Percentiles rank a stretch among this genome's conserved stretches.
These are phyloP conservation scores for Trichoderma harzianum DNA, from an alignment of 2,329 filamentous ascomycete species.

Conservation along the genomic window DNA sequence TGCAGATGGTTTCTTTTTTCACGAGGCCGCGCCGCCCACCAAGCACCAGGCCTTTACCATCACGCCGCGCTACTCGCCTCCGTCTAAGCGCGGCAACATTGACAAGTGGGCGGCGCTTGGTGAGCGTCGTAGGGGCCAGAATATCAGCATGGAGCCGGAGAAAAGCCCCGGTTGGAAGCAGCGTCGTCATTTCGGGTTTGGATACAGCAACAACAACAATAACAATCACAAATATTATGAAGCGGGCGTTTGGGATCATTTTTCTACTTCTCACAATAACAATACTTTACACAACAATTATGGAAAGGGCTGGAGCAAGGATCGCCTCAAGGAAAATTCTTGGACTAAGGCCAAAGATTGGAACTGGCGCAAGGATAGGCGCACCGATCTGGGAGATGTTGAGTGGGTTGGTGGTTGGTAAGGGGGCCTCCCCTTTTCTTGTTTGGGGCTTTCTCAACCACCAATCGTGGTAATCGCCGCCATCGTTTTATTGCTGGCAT, in stretches of 20 bases:
- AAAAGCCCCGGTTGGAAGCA: conserved; percentile 49
- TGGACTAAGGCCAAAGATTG: conserved; percentile 58
- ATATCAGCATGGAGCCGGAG: conserved; percentile 47
- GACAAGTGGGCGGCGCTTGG: conserved; percentile 92
- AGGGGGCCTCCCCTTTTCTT: conserved; percentile 30
- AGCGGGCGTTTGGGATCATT: conserved; percentile 47
- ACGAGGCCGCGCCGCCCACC: conserved; percentile 52
- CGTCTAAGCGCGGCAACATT: conserved; percentile 57
- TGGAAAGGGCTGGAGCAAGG: conserved; percentile 36
- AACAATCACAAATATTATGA: conserved; percentile 45
- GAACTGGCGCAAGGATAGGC: conserved; percentile 61
- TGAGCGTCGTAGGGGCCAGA: conserved; percentile 71
- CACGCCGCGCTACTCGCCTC: conserved; percentile 60
- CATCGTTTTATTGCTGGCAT: conserved; percentile 14
- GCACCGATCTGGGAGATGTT: conserved; percentile 69
- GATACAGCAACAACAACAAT: conserved; percentile 43
- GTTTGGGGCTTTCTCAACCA: conserved; percentile 35
- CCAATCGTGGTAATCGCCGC: conserved; percentile 60
- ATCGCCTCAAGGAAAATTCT: conserved; percentile 51
- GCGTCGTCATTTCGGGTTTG: conserved; percentile 48
- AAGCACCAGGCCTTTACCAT: conserved; percentile 34
- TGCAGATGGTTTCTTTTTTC: conserved; percentile 69
- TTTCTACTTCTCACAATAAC: conserved; percentile 39
- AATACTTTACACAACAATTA: conserved; percentile 25
- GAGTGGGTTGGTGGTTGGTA: conserved; percentile 96